Evolutionary conservation across 441 rosid genomes (phyloP), one percentile per base, ranked within the genome.

Genomic region (Flueggea neowawraea): DNA sequence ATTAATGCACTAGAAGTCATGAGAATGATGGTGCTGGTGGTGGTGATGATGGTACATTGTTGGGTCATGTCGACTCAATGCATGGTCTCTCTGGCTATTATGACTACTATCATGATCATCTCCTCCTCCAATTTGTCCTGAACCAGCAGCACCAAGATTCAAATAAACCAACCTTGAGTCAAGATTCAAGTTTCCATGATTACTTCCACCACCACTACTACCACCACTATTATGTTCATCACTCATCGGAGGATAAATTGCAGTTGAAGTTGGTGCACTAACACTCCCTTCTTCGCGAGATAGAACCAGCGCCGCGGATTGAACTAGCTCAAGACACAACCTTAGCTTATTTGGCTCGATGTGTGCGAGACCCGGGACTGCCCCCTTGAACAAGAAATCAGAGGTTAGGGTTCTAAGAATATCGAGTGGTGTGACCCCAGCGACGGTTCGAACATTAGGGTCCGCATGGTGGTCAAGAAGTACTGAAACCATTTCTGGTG

Each of bases 401-500:
- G 99, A 95, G 16, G 99, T 95, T 74, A 95, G 89, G 78, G 96
- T 90, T 65, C 96, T 75, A 14, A 95, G 89, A 63, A 95, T 81
- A 71, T 95, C 99, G 12, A 95, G 77, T 2, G 99, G 99, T 47
- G 96, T 91, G 52, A 88, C 70, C n/a, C 97, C 98, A 54, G 91
- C 97, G 0, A 95, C 92, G 4, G 98, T 89, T 55, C 93, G 58
- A 14, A 89, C 97, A 66, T 89, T 95, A 6, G 99, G 99, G 70
- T 95, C 95, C 0, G 99, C 99, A 47, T 95, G 99, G 58, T 95
- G 99, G 64, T 95, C 99, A 10, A 95, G 80, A 50, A 95, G 76
- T 14, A 95, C 99, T 6, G 99, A 87, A 52, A 95, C 99, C 99
- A 95, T 95, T 66, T 95, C 99, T 0, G 98, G 97, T 11, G 97